Evolutionary conservation across 1,284 basidiomycete species (phyloP).

Genomic region (Apiotrichum siamense): DNA sequence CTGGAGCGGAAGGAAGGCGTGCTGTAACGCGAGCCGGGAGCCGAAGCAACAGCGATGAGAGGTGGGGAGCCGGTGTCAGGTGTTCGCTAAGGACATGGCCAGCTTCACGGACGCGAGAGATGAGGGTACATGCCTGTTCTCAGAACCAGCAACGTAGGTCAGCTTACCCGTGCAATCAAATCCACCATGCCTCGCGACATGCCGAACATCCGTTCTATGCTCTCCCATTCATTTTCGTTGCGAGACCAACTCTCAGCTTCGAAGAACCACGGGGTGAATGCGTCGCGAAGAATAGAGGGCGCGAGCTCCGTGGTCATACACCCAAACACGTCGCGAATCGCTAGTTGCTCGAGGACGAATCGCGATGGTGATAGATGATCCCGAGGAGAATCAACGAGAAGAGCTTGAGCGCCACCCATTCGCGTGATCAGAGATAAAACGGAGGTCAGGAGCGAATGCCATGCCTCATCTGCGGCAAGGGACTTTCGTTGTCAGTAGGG

Average conservation of each 20-base stretch:
- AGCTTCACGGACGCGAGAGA: constrained; percentile 21
- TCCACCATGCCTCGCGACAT: constrained; percentile 41
- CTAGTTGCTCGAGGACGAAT: constrained; percentile 44
- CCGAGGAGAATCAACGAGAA: constrained; percentile 32
- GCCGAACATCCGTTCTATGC: constrained; percentile 42
- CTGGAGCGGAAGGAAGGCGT: constrained; percentile 5
- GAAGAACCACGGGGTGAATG: constrained; percentile 43
- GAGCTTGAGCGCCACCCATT: constrained; percentile 36
- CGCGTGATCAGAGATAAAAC: constrained; percentile 36
- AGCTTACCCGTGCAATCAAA: constrained; percentile 37
- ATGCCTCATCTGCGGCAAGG: constrained; percentile 41
- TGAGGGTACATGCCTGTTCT: constrained; percentile 31
- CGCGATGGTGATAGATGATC: constrained; percentile 34
- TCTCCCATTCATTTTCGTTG: constrained; percentile 40
- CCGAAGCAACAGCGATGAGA: constrained; percentile 13
- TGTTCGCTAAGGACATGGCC: constrained; percentile 19
- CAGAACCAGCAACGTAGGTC: background rate
- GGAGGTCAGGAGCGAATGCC: constrained; percentile 41
- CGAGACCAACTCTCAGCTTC: constrained; percentile 37
- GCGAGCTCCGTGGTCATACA: constrained; percentile 42
- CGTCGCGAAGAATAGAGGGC: constrained; percentile 36
- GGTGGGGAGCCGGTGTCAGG: constrained; percentile 9
- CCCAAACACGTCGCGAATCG: constrained; percentile 43
- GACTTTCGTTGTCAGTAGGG: constrained; percentile 24
- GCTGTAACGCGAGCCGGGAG: constrained; percentile 17